Conservation (phyloP, 352 stramenopile species). For the Phytophthora constricta region DNA sequence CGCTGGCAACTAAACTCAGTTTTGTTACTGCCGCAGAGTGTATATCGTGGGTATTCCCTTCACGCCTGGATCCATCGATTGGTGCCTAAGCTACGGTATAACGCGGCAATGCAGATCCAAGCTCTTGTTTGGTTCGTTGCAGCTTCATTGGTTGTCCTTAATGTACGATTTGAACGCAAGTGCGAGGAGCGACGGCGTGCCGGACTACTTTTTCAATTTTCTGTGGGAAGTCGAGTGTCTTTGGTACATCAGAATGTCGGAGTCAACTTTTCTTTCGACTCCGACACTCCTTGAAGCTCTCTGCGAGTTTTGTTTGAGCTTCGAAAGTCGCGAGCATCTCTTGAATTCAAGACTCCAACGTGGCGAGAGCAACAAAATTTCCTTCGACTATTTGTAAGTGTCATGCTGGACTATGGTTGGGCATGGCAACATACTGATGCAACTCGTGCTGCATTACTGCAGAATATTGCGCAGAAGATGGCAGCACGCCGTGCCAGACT, state of each 20-base stretch:
- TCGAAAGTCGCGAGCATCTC: conserved; percentile 40
- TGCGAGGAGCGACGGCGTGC: conserved; percentile 43
- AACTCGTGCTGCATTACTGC: neutral
- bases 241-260: conserved; percentile 1
- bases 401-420: neutral
- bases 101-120: conserved; percentile 63
- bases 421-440: too few species aligned
- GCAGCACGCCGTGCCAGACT: conserved; percentile 32
- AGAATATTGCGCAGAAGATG: conserved; percentile 48
- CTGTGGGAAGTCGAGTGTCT: conserved; percentile 41
- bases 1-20: conserved; percentile 1
- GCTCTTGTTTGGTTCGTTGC: conserved; percentile 52
- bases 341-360: conserved; percentile 51
- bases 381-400: conserved; percentile 52
- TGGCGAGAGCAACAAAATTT: conserved; percentile 60
- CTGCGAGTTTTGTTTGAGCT: conserved; percentile 47
- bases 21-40: conserved; percentile 27
- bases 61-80: conserved; percentile 49
- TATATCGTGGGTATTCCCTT: conserved; percentile 52
- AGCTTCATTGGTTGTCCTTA: too few species aligned
- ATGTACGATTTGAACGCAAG: conserved; percentile 59
- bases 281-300: conserved; percentile 24
- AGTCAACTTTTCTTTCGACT: neutral
- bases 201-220: conserved; percentile 51
- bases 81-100: conserved; percentile 45